phyloP scores from a whole-genome alignment of 352 stramenopile species.

The Phytophthora citrophthora region DNA sequence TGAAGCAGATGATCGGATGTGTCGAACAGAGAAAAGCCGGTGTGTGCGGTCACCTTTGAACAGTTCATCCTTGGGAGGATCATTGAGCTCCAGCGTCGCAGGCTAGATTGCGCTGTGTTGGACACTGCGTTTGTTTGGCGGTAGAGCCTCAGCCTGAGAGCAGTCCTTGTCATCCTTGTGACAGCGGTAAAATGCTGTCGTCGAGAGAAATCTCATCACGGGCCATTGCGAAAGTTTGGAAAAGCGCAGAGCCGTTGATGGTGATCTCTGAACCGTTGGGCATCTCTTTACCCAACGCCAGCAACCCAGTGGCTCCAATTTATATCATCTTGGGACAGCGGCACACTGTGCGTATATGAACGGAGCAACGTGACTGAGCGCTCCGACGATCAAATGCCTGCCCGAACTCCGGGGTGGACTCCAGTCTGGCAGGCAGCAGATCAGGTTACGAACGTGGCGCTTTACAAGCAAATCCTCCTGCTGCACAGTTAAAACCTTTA shows the following conservation, averaged over 20 bases:
- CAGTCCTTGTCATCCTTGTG: neutral
- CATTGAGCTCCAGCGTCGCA: neutral
- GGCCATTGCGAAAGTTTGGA: neutral
- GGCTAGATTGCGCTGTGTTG: slow-evolving; percentile 5
- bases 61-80: neutral
- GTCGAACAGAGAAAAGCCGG: no score
- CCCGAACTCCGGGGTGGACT: neutral
- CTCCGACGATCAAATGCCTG: slow-evolving; percentile 1
- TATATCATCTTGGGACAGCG: neutral
- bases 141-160: neutral
- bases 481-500: no score
- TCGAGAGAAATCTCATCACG: no score
- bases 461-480: slow-evolving; percentile 7
- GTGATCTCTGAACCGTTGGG: neutral
- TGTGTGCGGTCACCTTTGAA: no score
- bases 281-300: neutral
- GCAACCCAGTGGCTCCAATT: neutral
- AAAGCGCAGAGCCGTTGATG: neutral
- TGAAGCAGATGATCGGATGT: neutral
- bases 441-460: slow-evolving; percentile 1
- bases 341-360: neutral
- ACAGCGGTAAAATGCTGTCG: neutral
- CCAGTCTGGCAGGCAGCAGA: no score
- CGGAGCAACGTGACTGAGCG: neutral
- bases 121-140: neutral